Percentiles rank a stretch among this genome's conserved stretches.
phyloP scores from a whole-genome alignment of 345 rosid genomes.

The Raphanus sativus region DNA sequence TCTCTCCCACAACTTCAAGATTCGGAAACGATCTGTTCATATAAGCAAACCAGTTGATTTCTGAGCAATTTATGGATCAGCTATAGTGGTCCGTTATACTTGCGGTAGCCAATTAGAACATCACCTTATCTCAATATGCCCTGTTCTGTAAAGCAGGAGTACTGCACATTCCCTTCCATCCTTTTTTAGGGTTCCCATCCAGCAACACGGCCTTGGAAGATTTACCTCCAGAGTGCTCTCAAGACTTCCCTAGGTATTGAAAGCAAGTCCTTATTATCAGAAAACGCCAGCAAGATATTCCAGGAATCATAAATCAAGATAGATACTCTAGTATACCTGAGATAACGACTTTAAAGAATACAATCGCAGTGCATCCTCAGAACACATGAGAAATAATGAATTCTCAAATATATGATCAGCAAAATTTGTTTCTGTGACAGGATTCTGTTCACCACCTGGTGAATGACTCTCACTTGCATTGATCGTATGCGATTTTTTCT shows the following conservation, averaged over 20 bases:
- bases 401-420: slow-evolving; percentile 37
- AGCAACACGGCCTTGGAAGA: slow-evolving; percentile 66
- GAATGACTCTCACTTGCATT: slow-evolving; percentile 38
- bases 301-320: slow-evolving; percentile 14
- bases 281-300: slow-evolving; percentile 27
- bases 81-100: slow-evolving; percentile 17
- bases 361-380: slow-evolving; percentile 58
- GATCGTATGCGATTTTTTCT: slow-evolving; percentile 36
- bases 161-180: slow-evolving; percentile 55
- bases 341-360: slow-evolving; percentile 53
- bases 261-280: slow-evolving; percentile 34
- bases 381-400: slow-evolving; percentile 57
- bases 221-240: slow-evolving; percentile 49
- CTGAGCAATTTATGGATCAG: slow-evolving; percentile 1
- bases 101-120: slow-evolving; percentile 4
- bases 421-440: slow-evolving; percentile 40
- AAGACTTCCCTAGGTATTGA: slow-evolving; percentile 52
- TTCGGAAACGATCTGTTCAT: slow-evolving; percentile 72
- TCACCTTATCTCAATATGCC: slow-evolving; percentile 77
- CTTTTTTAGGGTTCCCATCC: slow-evolving; percentile 64
- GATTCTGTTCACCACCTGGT: slow-evolving; percentile 37
- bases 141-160: slow-evolving; percentile 63
- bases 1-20: slow-evolving; percentile 66
- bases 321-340: slow-evolving; percentile 52
- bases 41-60: slow-evolving; percentile 18